These are phyloP conservation scores for Phytophthora palmivora DNA, from an alignment of 352 stramenopile genomes.

Conservation along the genomic window DNA sequence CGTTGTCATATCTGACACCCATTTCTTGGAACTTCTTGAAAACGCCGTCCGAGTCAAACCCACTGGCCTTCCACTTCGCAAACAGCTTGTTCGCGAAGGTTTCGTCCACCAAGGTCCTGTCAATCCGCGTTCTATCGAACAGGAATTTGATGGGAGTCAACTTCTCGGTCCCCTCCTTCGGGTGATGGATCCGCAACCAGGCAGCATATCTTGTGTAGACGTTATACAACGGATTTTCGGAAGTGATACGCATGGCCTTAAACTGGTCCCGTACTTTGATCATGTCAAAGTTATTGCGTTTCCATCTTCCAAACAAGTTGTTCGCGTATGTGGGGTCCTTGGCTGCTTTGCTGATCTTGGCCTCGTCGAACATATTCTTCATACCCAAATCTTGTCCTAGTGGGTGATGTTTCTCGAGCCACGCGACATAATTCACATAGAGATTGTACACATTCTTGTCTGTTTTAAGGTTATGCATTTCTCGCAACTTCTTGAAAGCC, in stretches of 20 bases:
- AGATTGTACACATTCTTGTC: background rate
- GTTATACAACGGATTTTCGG: background rate
- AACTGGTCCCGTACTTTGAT: background rate
- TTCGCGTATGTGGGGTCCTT: background rate
- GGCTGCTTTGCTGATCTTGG: background rate
- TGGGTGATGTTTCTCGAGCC: slow-evolving; percentile 1
- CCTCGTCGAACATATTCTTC: background rate
- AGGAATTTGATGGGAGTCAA: background rate
- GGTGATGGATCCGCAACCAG: slow-evolving; percentile 1
- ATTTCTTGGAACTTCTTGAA: background rate
- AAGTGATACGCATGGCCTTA: background rate
- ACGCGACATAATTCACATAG: background rate
- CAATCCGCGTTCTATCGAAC: background rate
- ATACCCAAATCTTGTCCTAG: too few relatives aligned
- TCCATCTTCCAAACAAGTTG: slow-evolving; percentile 2
- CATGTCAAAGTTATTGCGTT: background rate
- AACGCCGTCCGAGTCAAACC: background rate
- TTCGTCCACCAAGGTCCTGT: background rate
- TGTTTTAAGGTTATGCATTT: background rate
- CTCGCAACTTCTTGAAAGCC: background rate
- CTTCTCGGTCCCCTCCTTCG: too few relatives aligned
- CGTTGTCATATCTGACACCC: background rate
- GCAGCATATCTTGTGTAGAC: background rate
- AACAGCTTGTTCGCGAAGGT: background rate
- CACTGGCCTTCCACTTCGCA: background rate